Conservation (phyloP, 2,329 filamentous ascomycete genomes). For the Trichophyton mentagrophytes region DNA sequence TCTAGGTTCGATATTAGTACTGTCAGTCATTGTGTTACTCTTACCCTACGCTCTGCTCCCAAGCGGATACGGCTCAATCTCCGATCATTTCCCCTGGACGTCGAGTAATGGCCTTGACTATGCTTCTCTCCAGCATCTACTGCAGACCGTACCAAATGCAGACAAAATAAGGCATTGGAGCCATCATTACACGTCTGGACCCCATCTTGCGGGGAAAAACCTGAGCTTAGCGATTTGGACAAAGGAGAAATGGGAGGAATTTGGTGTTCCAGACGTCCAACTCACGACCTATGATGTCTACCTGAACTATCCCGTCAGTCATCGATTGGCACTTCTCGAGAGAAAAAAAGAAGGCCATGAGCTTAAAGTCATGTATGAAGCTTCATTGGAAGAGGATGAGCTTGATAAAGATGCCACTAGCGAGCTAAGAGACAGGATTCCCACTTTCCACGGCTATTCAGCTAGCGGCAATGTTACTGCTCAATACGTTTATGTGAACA, state of each 20-base stretch:
- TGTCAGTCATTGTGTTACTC: constrained; percentile 31
- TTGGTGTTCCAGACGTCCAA: constrained; percentile 46
- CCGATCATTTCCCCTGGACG: constrained; percentile 35
- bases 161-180: constrained; percentile 57
- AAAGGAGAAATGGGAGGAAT: constrained; percentile 56
- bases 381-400: constrained; percentile 70
- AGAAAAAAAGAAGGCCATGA: constrained; percentile 24
- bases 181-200: constrained; percentile 62
- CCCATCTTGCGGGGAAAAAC: constrained; percentile 67
- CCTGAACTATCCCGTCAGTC: constrained; percentile 62
- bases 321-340: constrained; percentile 54
- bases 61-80: constrained; percentile 25
- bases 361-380: constrained; percentile 58
- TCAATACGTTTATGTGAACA: constrained; percentile 79
- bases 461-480: constrained; percentile 84
- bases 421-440: constrained; percentile 57
- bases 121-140: constrained; percentile 42
- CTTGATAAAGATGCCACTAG: constrained; percentile 73
- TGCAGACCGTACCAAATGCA: constrained; percentile 42
- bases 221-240: constrained; percentile 68
- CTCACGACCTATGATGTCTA: constrained; percentile 64
- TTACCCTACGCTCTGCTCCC: constrained; percentile 29
- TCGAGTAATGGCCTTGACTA: constrained; percentile 38
- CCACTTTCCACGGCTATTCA: constrained; percentile 91
- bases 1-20: constrained; percentile 27